Base-by-base conservation (phyloP, 169 alveolate genomes). In the Perkinsus marinus region DNA sequence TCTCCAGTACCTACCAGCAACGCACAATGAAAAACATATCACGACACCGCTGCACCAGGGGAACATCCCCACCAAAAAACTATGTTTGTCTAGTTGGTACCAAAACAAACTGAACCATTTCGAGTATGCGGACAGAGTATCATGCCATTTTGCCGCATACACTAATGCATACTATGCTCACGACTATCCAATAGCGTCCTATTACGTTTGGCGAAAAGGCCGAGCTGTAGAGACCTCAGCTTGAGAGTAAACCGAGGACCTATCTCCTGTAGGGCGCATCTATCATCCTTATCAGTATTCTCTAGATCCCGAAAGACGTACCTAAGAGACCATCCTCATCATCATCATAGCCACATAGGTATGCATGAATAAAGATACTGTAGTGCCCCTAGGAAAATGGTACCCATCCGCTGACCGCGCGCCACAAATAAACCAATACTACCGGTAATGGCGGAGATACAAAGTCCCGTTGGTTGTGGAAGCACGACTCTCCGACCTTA, bases 241-340 rank as follows among this genome's bases (percentile, higher is more conserved):
- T 98, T 98, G 94, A 99, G 94, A 69, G 99, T 98, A 94, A 99
- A 98, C 90, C 99, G 96, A 9, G 99, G 99, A 0, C 99, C 99
- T 39, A 99, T 98, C 95, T 99, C 99, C 95, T 97, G 97, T 92
- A 99, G 95, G 89, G 97, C 96, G 34, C 98, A 99, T 94, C 97
- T 96, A 16, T n/a, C 91, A n/a, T 38, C 43, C 39, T 92, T 46
- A 36, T 92, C 93, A 7, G 68, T 41, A 30, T 39, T n/a, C 92
- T 96, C 95, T 39, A 94, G 95, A 92, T 93, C 93, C 7, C 94
- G 94, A 91, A 95, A 95, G 26, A 94, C 95, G 91, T 95, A 95
- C 89, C 97, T 95, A 89, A 36, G n/a, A n/a, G n/a, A n/a, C n/a
- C n/a, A n/a, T n/a, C n/a, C n/a, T n/a, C n/a, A n/a, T n/a, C n/a